Evolutionary conservation across 1,284 basidiomycete species (phyloP).

Genomic region (Cryptococcus sp.): DNA sequence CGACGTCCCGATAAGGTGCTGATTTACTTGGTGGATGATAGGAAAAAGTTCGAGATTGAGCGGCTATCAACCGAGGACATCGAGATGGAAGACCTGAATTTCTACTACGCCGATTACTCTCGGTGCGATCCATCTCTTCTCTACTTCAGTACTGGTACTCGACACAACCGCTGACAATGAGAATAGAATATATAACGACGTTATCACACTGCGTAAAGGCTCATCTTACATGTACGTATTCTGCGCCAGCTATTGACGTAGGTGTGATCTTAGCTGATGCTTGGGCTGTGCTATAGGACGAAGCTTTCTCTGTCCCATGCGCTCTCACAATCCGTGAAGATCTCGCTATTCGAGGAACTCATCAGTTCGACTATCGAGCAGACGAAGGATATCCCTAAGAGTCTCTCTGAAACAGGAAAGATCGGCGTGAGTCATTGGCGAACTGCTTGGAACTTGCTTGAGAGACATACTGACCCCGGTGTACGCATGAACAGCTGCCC

Average conservation of each 20-base stretch:
- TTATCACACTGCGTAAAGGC: slow-evolving; percentile 90
- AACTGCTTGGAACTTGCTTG: background rate
- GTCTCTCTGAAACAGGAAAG: slow-evolving; percentile 90
- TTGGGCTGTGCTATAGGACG: slow-evolving; percentile 63
- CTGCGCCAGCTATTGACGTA: too few species aligned
- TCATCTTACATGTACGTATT: slow-evolving; percentile 87
- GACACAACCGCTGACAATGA: background rate
- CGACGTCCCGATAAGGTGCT: background rate
- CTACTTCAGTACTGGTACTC: background rate
- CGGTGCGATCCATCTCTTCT: slow-evolving; percentile 60
- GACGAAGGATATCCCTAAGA: slow-evolving; percentile 93
- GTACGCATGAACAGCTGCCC: slow-evolving; percentile 49
- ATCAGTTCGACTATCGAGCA: slow-evolving; percentile 93
- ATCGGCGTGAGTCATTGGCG: slow-evolving; percentile 68
- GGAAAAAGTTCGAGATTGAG: slow-evolving; percentile 90
- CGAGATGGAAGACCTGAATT: slow-evolving; percentile 96
- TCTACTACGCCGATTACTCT: slow-evolving; percentile 95
- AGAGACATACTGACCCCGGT: background rate
- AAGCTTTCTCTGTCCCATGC: slow-evolving; percentile 94
- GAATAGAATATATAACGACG: slow-evolving; percentile 91
- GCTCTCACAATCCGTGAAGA: slow-evolving; percentile 93
- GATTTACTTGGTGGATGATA: slow-evolving; percentile 42
- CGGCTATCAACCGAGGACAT: slow-evolving; percentile 78
- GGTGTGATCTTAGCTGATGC: too few species aligned
- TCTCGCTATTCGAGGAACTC: slow-evolving; percentile 90